phyloP scores from a whole-genome alignment of 1,284 basidiomycete genomes.

The Xerocomus nothofagi region DNA sequence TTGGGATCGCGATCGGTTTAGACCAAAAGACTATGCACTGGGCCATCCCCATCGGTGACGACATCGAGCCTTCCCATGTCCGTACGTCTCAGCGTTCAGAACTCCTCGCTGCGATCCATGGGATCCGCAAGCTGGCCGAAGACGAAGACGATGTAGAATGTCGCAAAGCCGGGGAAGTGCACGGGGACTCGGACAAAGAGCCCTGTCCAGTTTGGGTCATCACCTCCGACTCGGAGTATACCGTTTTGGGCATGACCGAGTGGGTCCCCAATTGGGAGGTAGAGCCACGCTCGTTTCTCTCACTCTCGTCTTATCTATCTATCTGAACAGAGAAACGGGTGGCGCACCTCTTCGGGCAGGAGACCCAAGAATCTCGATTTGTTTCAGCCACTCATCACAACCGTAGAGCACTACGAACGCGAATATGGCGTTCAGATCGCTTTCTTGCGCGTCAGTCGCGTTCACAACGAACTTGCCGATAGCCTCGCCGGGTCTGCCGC shows the following conservation, averaged over 20 bases:
- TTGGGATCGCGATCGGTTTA: slow-evolving; percentile 15
- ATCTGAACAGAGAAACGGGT: slow-evolving; percentile 7
- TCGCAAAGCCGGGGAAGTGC: neutral
- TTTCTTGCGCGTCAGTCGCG: slow-evolving; percentile 16
- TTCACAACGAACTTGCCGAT: slow-evolving; percentile 16
- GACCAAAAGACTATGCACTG: slow-evolving; percentile 3
- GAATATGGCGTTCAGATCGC: slow-evolving; percentile 8
- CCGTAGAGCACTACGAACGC: slow-evolving; percentile 7
- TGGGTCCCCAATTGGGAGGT: slow-evolving; percentile 21
- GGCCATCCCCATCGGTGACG: slow-evolving; percentile 16
- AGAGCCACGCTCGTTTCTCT: neutral
- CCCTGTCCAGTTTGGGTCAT: slow-evolving; percentile 25
- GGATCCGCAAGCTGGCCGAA: slow-evolving; percentile 14
- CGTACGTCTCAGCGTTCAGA: slow-evolving; percentile 20
- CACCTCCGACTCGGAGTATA: slow-evolving; percentile 39
- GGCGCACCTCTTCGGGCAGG: slow-evolving; percentile 9
- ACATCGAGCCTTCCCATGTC: slow-evolving; percentile 1
- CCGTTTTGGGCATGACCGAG: slow-evolving; percentile 38
- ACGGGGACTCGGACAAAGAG: neutral
- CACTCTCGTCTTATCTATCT: neutral
- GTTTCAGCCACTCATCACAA: slow-evolving; percentile 13
- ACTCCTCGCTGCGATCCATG: slow-evolving; percentile 16
- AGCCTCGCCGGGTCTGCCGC: slow-evolving; percentile 10
- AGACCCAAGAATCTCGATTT: slow-evolving; percentile 22
- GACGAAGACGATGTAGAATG: neutral